Evolutionary conservation across 1,139 yeast genomes (phyloP).

Genomic region (Magnusiomyces starmeri): DNA sequence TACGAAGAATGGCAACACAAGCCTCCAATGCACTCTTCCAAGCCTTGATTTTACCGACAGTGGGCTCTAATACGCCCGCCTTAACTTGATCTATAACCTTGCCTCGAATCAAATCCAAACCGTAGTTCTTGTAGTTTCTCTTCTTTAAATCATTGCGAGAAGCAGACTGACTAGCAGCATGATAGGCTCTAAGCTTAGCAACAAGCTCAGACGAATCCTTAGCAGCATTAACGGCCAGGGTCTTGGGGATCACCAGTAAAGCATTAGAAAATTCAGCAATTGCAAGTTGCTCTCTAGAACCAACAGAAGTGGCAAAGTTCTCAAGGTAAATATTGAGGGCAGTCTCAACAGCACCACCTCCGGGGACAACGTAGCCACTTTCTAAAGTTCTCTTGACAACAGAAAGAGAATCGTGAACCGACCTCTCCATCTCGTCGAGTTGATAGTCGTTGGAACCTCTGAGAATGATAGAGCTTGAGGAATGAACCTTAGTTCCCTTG

Average conservation of each 20-base stretch:
- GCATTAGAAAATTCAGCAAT: slow-evolving; percentile 96
- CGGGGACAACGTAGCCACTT: slow-evolving; percentile 92
- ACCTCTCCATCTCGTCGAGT: slow-evolving; percentile 97
- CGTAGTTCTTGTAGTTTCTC: slow-evolving; percentile 80
- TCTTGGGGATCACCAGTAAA: slow-evolving; percentile 86
- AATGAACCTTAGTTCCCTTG: slow-evolving; percentile 90
- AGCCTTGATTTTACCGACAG: slow-evolving; percentile 84
- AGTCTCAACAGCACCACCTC: slow-evolving; percentile 98
- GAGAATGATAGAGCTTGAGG: slow-evolving; percentile 83
- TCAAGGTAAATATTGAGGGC: slow-evolving; percentile 92
- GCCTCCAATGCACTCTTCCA: slow-evolving; percentile 96
- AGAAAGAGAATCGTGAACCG: slow-evolving; percentile 86
- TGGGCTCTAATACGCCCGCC: slow-evolving; percentile 91
- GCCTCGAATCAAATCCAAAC: slow-evolving; percentile 85
- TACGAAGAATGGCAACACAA: slow-evolving; percentile 92
- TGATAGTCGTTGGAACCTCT: slow-evolving; percentile 97
- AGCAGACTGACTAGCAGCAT: slow-evolving; percentile 90
- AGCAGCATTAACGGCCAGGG: slow-evolving; percentile 95
- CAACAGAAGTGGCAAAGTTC: slow-evolving; percentile 95
- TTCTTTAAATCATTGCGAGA: slow-evolving; percentile 74
- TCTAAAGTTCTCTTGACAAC: slow-evolving; percentile 96
- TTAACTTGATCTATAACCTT: slow-evolving; percentile 79
- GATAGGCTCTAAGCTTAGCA: slow-evolving; percentile 92
- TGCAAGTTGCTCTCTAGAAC: slow-evolving; percentile 95
- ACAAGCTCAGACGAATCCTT: slow-evolving; percentile 93